Percentiles rank a stretch among this genome's conserved stretches.
These are phyloP conservation scores for Nematocida sp. DNA, from an alignment of 371 early-diverging fungal genomes.

Conservation along the genomic window DNA sequence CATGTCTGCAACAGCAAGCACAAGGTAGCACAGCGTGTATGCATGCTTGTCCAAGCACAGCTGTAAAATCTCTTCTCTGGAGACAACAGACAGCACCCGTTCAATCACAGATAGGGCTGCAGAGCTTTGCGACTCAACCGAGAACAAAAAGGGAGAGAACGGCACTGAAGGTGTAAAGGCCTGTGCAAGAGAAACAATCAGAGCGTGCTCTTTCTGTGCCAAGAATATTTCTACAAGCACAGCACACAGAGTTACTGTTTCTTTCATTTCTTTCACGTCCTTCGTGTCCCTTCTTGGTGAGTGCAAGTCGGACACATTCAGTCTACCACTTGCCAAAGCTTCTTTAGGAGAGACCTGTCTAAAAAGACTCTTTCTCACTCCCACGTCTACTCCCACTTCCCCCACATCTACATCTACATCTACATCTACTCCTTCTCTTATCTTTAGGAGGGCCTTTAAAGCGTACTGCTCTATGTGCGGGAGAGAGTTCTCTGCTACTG, in stretches of 20 bases:
- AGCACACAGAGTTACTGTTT: not conserved
- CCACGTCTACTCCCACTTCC: too few relatives aligned
- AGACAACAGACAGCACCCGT: not conserved
- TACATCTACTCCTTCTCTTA: too few relatives aligned
- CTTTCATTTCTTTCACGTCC: too few relatives aligned
- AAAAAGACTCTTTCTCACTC: too few relatives aligned
- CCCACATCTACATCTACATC: too few relatives aligned
- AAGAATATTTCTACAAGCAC: constrained; percentile 1
- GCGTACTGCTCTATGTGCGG: too few relatives aligned
- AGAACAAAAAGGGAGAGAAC: not conserved
- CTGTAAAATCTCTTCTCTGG: constrained; percentile 3
- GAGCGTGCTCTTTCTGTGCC: not conserved
- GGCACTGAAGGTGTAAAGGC: not conserved
- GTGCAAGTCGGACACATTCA: not conserved
- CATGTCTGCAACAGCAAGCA: constrained; percentile 17
- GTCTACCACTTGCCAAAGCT: too few relatives aligned
- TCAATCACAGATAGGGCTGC: not conserved
- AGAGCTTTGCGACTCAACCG: not conserved
- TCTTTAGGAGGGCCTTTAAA: too few relatives aligned
- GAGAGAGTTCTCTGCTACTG: too few relatives aligned
- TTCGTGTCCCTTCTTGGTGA: not conserved
- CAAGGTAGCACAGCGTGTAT: constrained; percentile 42
- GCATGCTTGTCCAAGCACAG: constrained; percentile 1
- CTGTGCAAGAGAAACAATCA: not conserved
- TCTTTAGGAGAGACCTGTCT: too few relatives aligned